Conservation (phyloP, 1,139 yeast genomes). For the Saccharomyces hybrid region DNA sequence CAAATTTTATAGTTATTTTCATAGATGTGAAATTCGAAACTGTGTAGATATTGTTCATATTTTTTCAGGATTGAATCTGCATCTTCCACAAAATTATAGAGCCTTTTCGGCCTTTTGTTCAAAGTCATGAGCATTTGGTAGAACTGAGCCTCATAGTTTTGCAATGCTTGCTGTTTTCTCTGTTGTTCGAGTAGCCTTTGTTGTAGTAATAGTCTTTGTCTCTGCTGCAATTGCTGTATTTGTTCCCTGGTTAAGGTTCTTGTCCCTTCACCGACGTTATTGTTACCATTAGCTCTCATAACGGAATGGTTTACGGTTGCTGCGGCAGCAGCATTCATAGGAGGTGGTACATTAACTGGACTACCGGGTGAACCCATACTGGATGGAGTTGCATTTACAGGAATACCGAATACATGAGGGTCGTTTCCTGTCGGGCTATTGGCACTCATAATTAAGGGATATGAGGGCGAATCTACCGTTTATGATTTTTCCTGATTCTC, state of each 20-base stretch:
- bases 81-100: slow-evolving; percentile 61
- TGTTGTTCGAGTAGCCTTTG: slow-evolving; percentile 33
- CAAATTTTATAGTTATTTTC: slow-evolving; percentile 69
- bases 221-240: slow-evolving; percentile 26
- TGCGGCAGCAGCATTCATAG: not conserved
- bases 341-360: slow-evolving; percentile 9
- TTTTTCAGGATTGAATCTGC: slow-evolving; percentile 66
- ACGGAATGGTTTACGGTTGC: not conserved
- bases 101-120: slow-evolving; percentile 36
- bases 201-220: slow-evolving; percentile 31
- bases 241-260: slow-evolving; percentile 11
- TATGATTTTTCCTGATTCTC: not conserved
- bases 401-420: not conserved
- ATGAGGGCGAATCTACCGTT: not conserved
- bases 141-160: slow-evolving; percentile 40
- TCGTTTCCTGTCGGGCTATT: slow-evolving; percentile 15
- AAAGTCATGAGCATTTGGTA: slow-evolving; percentile 27
- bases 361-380: slow-evolving; percentile 8
- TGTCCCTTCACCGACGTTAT: slow-evolving; percentile 14
- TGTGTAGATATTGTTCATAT: slow-evolving; percentile 71
- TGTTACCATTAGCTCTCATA: not conserved
- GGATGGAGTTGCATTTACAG: not conserved
- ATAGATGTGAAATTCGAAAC: slow-evolving; percentile 81
- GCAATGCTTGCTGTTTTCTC: slow-evolving; percentile 39
- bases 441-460: not conserved